Evolutionary conservation across 306 rosid species (phyloP).

Genomic region (Inga laurina): DNA sequence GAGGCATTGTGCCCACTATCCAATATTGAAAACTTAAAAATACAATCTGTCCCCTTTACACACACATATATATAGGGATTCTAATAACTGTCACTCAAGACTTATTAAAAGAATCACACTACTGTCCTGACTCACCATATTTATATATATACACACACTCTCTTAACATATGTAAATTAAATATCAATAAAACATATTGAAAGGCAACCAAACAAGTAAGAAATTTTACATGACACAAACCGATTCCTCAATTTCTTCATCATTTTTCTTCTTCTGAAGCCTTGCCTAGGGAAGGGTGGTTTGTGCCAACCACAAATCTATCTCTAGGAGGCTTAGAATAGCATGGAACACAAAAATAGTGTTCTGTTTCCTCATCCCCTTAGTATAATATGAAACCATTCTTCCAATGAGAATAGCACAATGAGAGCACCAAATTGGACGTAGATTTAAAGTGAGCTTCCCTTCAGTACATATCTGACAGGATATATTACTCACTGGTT

Average conservation of each 20-base stretch:
- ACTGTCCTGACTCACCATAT: too few relatives aligned
- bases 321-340: constrained; percentile 90
- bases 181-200: constrained; percentile 16
- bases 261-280: constrained; percentile 92
- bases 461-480: constrained; percentile 94
- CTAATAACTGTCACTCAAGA: too few relatives aligned
- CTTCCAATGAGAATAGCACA: constrained; percentile 89
- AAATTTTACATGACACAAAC: constrained; percentile 41
- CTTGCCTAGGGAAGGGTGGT: constrained; percentile 68
- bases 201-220: constrained; percentile 22
- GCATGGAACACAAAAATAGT: constrained; percentile 92
- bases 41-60: too few relatives aligned
- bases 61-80: too few relatives aligned
- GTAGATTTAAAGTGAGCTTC: constrained; percentile 94
- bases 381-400: constrained; percentile 34
- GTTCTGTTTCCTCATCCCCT: constrained; percentile 87
- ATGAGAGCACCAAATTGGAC: constrained; percentile 88
- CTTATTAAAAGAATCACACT: too few relatives aligned
- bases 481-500: constrained; percentile 94
- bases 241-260: constrained; percentile 98
- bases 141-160: too few relatives aligned
- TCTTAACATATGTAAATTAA: not conserved
- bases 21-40: too few relatives aligned
- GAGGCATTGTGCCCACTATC: too few relatives aligned
- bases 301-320: constrained; percentile 76